Evolutionary conservation across 2,329 filamentous ascomycete species (phyloP), one percentile per base, ranked within the genome.

Genomic region (Exophiala sideris): DNA sequence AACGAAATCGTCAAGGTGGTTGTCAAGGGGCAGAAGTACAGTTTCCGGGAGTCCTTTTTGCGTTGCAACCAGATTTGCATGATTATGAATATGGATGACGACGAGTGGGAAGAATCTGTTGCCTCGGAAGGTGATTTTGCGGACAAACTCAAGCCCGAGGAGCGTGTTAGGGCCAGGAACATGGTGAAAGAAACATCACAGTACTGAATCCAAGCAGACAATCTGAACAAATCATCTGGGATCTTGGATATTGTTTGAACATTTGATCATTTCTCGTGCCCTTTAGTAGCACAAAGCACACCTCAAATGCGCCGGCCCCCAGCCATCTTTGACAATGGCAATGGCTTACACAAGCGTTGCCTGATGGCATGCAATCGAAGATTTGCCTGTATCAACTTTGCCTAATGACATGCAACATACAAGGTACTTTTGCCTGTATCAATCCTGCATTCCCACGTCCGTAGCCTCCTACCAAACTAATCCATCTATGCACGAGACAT

Each of bases 21-120:
- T 6, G 70, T 75, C 18, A 71, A 66, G 57, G 88, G 86, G 2
- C 80, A 79, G 3, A 84, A 88, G 65, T 96, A 95, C 67, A 82
- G 82, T 1, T 80, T 94, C 34, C 78, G 89, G 32, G 91, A 95
- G 66, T 72, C 81, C 2, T 96, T 96, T 73, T 78, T 80, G 24
- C 83, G 85, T 65, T 88, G 88, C 54, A 79, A 80, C 55, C 90
- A 96, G 77, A 86, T 96, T 64, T 83, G 88, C 53, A 83, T 95
- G 77, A 83, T 96, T 12, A 85, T 92, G 68, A 92, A 91, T 63
- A 95, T 96, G 90, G 91, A 96, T 68, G 89, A 94, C 33, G 91
- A 96, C 54, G 92, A 96, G 71, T 96, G 91, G 88, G 88, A 92
- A 45, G 90, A 94, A 70, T 71, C 91, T 4, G 52, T 64, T 40